phyloP scores from a whole-genome alignment of 495 filamentous ascomycete genomes.

The Glarea lozoyensis region DNA sequence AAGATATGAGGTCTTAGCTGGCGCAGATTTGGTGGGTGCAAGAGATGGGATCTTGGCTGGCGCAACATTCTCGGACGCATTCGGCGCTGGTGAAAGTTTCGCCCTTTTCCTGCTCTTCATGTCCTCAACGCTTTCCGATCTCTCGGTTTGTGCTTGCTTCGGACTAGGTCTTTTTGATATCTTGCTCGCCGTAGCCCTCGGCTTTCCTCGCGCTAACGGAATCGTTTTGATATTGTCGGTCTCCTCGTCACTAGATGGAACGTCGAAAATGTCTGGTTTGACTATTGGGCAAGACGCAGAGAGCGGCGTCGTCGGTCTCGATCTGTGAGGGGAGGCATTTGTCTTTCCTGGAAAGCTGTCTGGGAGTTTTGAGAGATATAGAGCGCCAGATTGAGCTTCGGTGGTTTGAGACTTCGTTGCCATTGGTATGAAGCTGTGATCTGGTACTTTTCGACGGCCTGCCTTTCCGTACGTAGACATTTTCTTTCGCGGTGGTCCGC shows the following conservation, averaged over 20 bases:
- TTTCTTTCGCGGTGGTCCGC: constrained; percentile 28
- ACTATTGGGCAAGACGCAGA: not conserved
- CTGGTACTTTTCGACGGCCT: constrained; percentile 21
- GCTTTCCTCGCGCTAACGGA: not conserved
- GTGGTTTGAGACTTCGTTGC: constrained; percentile 10
- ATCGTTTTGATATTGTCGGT: not conserved
- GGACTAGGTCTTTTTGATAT: not conserved
- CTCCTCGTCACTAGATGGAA: constrained; percentile 16
- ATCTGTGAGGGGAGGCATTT: constrained; percentile 2
- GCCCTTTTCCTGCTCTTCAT: constrained; percentile 12
- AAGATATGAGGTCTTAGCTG: not conserved
- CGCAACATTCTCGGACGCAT: not conserved
- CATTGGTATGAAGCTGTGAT: constrained; percentile 11
- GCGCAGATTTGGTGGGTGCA: not conserved
- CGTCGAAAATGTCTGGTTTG: constrained; percentile 12
- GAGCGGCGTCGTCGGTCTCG: constrained; percentile 1
- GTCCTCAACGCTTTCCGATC: not conserved
- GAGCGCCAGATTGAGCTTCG: no score
- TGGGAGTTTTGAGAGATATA: no score
- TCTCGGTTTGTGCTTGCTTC: not conserved
- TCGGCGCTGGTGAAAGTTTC: constrained; percentile 11
- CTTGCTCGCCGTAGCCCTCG: constrained; percentile 1
- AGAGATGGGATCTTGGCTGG: not conserved
- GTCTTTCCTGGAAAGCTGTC: constrained; percentile 4
- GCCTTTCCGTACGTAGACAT: constrained; percentile 40